A percentile compares a stretch with the other conserved stretches of the same genome.
These are phyloP conservation scores for Ploettnerulaceae sp. DNA, from an alignment of 2,329 filamentous ascomycete species.

Conservation along the genomic window DNA sequence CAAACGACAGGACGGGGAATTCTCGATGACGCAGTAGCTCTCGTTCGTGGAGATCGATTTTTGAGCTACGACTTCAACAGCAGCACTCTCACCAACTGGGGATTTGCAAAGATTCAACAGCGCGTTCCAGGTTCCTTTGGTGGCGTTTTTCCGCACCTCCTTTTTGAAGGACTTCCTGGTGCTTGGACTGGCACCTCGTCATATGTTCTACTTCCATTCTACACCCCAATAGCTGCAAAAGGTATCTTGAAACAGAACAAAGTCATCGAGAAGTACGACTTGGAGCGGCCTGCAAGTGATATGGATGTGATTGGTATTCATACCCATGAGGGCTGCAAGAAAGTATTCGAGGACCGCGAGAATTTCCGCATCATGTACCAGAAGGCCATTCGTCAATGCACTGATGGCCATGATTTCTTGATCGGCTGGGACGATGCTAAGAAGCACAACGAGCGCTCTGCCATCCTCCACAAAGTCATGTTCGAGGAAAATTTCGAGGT, in stretches of 20 bases:
- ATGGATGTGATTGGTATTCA: constrained; percentile 43
- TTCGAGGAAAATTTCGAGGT: constrained; percentile 42
- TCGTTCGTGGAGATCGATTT: constrained; percentile 43
- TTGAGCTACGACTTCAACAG: constrained; percentile 45
- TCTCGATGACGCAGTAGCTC: constrained; percentile 43
- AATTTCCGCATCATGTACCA: constrained; percentile 47
- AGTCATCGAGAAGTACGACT: constrained; percentile 42
- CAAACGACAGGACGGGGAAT: constrained; percentile 43
- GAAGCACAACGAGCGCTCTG: constrained; percentile 39
- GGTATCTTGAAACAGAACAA: constrained; percentile 44
- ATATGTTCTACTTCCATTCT: constrained; percentile 46
- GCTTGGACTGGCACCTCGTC: constrained; percentile 45
- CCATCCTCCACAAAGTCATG: constrained; percentile 41
- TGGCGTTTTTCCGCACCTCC: constrained; percentile 40
- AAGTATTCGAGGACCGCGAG: constrained; percentile 44
- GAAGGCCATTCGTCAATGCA: constrained; percentile 38
- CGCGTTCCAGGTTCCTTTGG: constrained; percentile 40
- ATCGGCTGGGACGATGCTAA: constrained; percentile 42
- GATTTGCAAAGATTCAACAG: constrained; percentile 40
- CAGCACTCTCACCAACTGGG: constrained; percentile 46
- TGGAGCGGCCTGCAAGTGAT: constrained; percentile 39
- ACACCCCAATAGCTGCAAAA: constrained; percentile 44
- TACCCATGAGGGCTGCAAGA: constrained; percentile 46
- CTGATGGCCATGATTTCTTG: constrained; percentile 44
- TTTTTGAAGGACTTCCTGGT: constrained; percentile 44